These are phyloP conservation scores for Pleurotus ostreatus DNA, from an alignment of 768 basidiomycete genomes.

Conservation along the genomic window DNA sequence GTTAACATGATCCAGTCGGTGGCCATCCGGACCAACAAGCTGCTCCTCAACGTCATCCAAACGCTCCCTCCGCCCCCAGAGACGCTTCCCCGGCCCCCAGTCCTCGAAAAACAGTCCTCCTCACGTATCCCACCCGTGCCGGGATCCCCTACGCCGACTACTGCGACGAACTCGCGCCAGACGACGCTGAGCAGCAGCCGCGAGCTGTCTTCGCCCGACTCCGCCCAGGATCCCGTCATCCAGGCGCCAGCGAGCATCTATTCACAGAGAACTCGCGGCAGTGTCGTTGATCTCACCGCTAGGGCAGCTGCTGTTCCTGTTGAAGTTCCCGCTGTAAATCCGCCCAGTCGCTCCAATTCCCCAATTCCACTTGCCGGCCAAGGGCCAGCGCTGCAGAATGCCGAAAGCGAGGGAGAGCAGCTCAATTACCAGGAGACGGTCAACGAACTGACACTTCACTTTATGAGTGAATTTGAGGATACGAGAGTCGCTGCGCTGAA, in stretches of 20 bases:
- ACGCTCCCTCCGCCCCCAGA: slow-evolving; percentile 65
- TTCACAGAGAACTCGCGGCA: slow-evolving; percentile 19
- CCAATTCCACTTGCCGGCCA: slow-evolving; percentile 47
- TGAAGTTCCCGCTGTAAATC: slow-evolving; percentile 17
- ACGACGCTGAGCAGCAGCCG: slow-evolving; percentile 26
- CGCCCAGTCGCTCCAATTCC: slow-evolving; percentile 59
- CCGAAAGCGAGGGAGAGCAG: slow-evolving; percentile 56
- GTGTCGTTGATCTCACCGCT: slow-evolving; percentile 22
- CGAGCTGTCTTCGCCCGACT: slow-evolving; percentile 48
- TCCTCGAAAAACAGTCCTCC: slow-evolving; percentile 26
- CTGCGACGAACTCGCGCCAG: slow-evolving; percentile 45
- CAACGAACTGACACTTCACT: slow-evolving; percentile 87
- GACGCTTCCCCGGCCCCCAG: slow-evolving; percentile 15
- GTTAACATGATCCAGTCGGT: slow-evolving; percentile 84
- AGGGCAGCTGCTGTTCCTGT: slow-evolving; percentile 30
- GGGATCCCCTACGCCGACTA: slow-evolving; percentile 53
- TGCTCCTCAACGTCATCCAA: slow-evolving; percentile 82
- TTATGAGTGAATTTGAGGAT: slow-evolving; percentile 94
- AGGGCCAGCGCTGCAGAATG: slow-evolving; percentile 17
- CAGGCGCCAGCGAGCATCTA: slow-evolving; percentile 17
- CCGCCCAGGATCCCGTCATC: slow-evolving; percentile 21
- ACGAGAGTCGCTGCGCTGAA: slow-evolving; percentile 93
- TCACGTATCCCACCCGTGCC: slow-evolving; percentile 31
- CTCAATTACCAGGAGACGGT: slow-evolving; percentile 95
- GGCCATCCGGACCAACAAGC: slow-evolving; percentile 83